These are phyloP conservation scores for Neurospora sp. DNA, from an alignment of 495 filamentous ascomycete genomes.

Conservation along the genomic window DNA sequence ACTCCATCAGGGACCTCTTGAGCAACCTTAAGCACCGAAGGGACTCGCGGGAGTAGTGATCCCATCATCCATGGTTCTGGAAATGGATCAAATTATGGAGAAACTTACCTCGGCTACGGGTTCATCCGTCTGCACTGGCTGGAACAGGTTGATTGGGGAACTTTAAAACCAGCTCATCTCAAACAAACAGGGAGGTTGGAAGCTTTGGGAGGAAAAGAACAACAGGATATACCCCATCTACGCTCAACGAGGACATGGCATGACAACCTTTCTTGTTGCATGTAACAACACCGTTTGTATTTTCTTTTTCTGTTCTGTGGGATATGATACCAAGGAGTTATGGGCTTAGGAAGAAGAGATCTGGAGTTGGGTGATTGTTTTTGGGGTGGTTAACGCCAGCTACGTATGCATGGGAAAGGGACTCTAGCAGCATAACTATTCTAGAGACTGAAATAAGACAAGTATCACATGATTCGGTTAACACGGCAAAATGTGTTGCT, in stretches of 20 bases:
- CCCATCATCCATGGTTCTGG: not conserved
- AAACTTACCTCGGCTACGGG: not conserved
- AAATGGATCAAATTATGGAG: not conserved
- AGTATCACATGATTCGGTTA: not conserved
- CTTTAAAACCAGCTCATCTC: not conserved
- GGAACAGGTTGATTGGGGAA: slow-evolving; percentile 10
- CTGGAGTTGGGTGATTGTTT: not conserved
- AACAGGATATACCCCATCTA: not conserved
- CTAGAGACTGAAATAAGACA: not conserved
- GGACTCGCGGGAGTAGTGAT: not conserved
- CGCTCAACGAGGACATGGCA: not conserved
- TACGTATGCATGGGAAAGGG: not conserved
- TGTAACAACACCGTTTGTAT: not conserved
- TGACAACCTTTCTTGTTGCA: not conserved
- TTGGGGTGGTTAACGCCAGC: not conserved
- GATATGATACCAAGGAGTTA: not conserved
- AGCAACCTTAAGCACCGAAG: slow-evolving; percentile 9
- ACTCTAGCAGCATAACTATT: not conserved
- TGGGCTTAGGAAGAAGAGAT: not conserved
- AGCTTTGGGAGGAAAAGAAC: not conserved
- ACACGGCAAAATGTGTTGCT: not conserved
- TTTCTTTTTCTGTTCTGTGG: not conserved
- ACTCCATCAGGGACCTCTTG: slow-evolving; percentile 19
- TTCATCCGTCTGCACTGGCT: slow-evolving; percentile 10
- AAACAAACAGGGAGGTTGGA: not conserved